Evolutionary conservation across 2,329 filamentous ascomycete species (phyloP).

Genomic region (Penicillium nordicum): DNA sequence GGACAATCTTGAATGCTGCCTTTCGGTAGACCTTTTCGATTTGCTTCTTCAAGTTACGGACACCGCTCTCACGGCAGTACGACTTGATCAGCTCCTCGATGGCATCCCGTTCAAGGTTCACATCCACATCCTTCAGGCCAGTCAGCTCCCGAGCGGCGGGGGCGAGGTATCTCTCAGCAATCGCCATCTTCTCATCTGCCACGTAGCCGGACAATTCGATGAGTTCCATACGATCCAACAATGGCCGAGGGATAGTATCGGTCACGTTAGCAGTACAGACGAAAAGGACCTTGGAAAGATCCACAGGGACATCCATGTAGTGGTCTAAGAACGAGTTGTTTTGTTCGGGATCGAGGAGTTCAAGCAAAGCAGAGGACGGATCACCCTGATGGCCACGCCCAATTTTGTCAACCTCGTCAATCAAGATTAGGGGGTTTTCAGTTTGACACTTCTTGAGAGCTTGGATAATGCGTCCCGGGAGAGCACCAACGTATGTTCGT

Average conservation of each 20-base stretch:
- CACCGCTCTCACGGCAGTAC: slow-evolving; percentile 95
- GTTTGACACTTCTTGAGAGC: slow-evolving; percentile 98
- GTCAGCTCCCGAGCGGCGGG: slow-evolving; percentile 93
- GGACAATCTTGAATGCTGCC: slow-evolving; percentile 93
- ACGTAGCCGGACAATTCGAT: slow-evolving; percentile 96
- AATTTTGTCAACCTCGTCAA: slow-evolving; percentile 98
- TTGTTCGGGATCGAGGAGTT: slow-evolving; percentile 93
- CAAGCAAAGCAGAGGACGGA: slow-evolving; percentile 87
- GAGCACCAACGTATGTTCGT: slow-evolving; percentile 90
- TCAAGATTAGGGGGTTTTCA: slow-evolving; percentile 92
- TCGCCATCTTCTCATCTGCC: slow-evolving; percentile 97
- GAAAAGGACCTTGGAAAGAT: slow-evolving; percentile 95
- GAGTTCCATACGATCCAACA: slow-evolving; percentile 96
- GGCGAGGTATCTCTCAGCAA: slow-evolving; percentile 87
- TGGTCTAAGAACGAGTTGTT: slow-evolving; percentile 97
- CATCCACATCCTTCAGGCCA: slow-evolving; percentile 84
- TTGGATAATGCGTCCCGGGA: slow-evolving; percentile 95
- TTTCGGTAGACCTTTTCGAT: slow-evolving; percentile 99
- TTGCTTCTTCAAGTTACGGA: slow-evolving; percentile 97
- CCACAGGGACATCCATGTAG: slow-evolving; percentile 97
- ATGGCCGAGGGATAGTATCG: slow-evolving; percentile 89
- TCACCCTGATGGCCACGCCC: slow-evolving; percentile 95
- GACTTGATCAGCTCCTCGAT: slow-evolving; percentile 98
- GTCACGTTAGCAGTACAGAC: slow-evolving; percentile 99
- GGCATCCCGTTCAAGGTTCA: slow-evolving; percentile 78